Evolutionary conservation across 140 eudicot species (phyloP), one percentile per base, ranked within the genome.

Genomic region (Stevia rebaudiana): DNA sequence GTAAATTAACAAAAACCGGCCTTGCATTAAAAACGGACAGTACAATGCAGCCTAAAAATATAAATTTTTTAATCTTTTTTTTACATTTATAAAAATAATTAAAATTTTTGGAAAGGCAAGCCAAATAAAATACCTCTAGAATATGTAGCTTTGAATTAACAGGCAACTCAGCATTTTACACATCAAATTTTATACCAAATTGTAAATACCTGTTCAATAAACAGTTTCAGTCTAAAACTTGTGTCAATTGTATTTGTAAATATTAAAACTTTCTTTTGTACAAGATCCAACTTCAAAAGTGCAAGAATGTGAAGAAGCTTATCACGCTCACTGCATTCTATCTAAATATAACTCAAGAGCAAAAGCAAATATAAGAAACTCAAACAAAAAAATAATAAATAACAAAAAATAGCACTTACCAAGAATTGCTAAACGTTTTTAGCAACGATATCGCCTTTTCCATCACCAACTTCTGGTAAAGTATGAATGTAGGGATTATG

Each of bases 151-250:
- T n/a, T n/a, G n/a, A n/a, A n/a, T n/a, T n/a, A n/a, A n/a, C n/a
- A n/a, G n/a, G n/a, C n/a, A n/a, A n/a, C n/a, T n/a, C n/a, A n/a
- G n/a, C n/a, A n/a, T n/a, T n/a, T n/a, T n/a, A n/a, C n/a, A n/a
- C n/a, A n/a, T n/a, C n/a, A n/a, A n/a, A n/a, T n/a, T n/a, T n/a
- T n/a, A n/a, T n/a, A n/a, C n/a, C n/a, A n/a, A n/a, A n/a, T n/a
- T n/a, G n/a, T n/a, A n/a, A n/a, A n/a, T 90, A 86, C 95, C 95
- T 91, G 84, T 70, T 91, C 98, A 52, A 91, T 67, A 86, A 80
- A 87, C 18, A 91, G 81, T n/a, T n/a, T 91, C 47, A 91, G 69
- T 63, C 95, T 80, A 71, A 67, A 87, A 81, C 96, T 77, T 69
- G 65, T 87, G 85, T 91, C 87, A 19, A 87, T 91, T 61, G 98